Evolutionary conservation across 148 eudicot genomes (phyloP).

Genomic region (Dysphania ambrosioides): DNA sequence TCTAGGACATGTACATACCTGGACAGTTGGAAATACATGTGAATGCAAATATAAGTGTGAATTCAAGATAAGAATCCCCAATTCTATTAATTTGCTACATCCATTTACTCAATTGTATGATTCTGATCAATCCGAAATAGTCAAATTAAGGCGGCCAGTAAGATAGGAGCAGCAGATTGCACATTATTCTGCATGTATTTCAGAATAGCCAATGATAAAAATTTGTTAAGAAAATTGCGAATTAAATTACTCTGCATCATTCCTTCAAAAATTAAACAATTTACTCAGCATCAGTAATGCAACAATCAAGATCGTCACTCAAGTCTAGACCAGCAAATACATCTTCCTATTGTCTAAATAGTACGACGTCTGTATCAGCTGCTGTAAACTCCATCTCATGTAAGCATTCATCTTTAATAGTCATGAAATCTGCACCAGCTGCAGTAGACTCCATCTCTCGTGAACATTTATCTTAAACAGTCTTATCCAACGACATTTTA

Average conservation of each 20-base stretch:
- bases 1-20: neutral
- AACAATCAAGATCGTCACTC: slow-evolving; percentile 16
- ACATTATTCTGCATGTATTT: too few species aligned
- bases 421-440: slow-evolving; percentile 13
- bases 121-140: too few species aligned
- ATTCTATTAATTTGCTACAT: too few species aligned
- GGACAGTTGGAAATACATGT: neutral
- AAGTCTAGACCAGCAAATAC: slow-evolving; percentile 22
- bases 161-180: too few species aligned
- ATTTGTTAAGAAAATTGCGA: neutral
- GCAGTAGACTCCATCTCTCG: slow-evolving; percentile 4
- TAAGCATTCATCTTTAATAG: too few species aligned
- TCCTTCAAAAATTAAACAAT: too few species aligned
- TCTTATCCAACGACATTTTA: neutral
- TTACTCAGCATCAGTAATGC: too few species aligned
- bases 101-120: too few species aligned
- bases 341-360: slow-evolving; percentile 12
- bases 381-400: too few species aligned
- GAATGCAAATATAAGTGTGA: neutral
- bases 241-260: neutral
- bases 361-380: too few species aligned
- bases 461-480: neutral
- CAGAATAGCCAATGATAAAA: neutral
- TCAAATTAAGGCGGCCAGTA: too few species aligned
- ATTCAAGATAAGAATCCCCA: neutral